A percentile compares a stretch with the other conserved stretches of the same genome.
phyloP scores from a whole-genome alignment of 1,284 basidiomycete species.

The Malassezia equina region DNA sequence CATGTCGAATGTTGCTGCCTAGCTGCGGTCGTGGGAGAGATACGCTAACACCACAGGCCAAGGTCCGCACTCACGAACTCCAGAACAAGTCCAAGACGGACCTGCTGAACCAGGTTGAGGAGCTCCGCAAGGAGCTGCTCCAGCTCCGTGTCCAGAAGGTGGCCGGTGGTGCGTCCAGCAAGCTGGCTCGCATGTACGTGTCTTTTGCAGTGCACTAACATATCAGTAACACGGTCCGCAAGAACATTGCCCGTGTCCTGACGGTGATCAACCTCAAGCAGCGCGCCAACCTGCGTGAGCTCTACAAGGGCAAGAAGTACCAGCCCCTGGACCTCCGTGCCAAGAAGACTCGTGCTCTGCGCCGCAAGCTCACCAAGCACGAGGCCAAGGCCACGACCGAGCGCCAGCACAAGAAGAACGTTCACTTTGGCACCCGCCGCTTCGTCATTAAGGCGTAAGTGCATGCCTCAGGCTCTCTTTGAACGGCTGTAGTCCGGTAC shows the following conservation, averaged over 20 bases:
- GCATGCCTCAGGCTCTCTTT: neutral
- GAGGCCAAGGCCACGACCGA: slow-evolving; percentile 42
- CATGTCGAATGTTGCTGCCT: neutral
- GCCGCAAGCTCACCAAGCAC: slow-evolving; percentile 74
- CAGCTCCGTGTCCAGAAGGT: slow-evolving; percentile 90
- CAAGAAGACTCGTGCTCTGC: slow-evolving; percentile 98
- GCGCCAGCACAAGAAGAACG: slow-evolving; percentile 46
- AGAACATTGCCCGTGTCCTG: slow-evolving; percentile 95
- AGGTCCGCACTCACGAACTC: slow-evolving; percentile 93
- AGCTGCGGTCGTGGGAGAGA: neutral
- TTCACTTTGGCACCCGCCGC: slow-evolving; percentile 46
- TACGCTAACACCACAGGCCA: slow-evolving; percentile 24
- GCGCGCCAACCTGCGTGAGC: slow-evolving; percentile 89
- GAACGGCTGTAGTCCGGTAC: neutral
- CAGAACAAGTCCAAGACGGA: slow-evolving; percentile 98
- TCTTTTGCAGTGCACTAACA: slow-evolving; percentile 3
- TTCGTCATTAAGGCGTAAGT: slow-evolving; percentile 47
- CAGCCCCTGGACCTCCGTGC: slow-evolving; percentile 90
- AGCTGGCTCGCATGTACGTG: slow-evolving; percentile 92
- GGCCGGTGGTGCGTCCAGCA: slow-evolving; percentile 86
- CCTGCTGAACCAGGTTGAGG: slow-evolving; percentile 83
- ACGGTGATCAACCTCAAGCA: slow-evolving; percentile 98
- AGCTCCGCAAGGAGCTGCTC: slow-evolving; percentile 92
- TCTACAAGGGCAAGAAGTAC: slow-evolving; percentile 96
- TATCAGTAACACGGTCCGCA: slow-evolving; percentile 82